Base-by-base conservation (phyloP, 169 alveolate species). In the Cryptosporidium sp. region DNA sequence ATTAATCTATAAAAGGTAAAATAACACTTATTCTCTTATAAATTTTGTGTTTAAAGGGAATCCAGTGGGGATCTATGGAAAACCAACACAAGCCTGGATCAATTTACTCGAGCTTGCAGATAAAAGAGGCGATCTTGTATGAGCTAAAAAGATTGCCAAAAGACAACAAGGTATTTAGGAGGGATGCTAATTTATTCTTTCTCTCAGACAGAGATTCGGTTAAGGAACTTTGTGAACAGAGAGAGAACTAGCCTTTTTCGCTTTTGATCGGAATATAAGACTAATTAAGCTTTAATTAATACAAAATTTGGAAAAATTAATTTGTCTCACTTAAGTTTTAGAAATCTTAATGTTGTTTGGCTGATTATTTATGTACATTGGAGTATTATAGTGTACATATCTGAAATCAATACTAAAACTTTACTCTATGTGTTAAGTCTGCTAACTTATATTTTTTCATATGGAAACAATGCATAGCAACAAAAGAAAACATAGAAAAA, bases 141-240 rank as follows among this genome's bases (percentile, higher is more conserved):
- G 89, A 80, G 41, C 65, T 80, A 41, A 58, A 80, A 14, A 80
- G 70, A 23, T 80, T 80, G 75, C 74, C 89, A 18, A 29, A 41
- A 65, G 75, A 80, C 75, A 59, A 67, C 75, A 59, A 65, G 51
- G 75, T 80, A 23, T 80, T 45, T 48, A 80, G 68, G 59, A 62
- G 89, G 80, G 73, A 80, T 62, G 73, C 89, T 8, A 80, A 80
- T 59, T 23, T 80, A 48, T 80, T 80, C 51, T 80, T 80, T 65
- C 75, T 37, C 39, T 80, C 89, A 21, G 74, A 62, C 43, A 80
- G 75, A 65, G 89, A 80, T 37, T 39, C 71, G 70, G 68, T 80
- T 80, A 80, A 80, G 67, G 50, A 67, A 50, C 50, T 59, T 62
- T 80, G 51, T 39, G 58, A 55, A 55, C 31, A n/a, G 68, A 31